A percentile compares a stretch with the other conserved stretches of the same genome.
These are phyloP conservation scores for Calvatia gigantea DNA, from an alignment of 768 basidiomycete species.

Conservation along the genomic window DNA sequence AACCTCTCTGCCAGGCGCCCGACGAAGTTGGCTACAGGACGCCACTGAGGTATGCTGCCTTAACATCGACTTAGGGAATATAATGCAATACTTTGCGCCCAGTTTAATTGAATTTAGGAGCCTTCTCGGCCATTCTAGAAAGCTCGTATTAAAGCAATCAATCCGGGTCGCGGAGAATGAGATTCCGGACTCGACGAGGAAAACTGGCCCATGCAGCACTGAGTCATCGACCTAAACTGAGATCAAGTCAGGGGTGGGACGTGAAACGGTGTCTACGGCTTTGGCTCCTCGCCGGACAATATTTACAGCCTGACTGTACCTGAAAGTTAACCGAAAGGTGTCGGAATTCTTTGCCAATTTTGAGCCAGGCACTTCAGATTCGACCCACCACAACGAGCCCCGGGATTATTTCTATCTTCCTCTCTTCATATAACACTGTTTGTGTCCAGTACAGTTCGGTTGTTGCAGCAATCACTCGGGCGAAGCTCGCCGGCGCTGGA, in stretches of 20 bases:
- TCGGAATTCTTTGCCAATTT: neutral
- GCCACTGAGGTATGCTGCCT: conserved; percentile 14
- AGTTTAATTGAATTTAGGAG: no score
- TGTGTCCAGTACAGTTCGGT: neutral
- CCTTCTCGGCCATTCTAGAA: no score
- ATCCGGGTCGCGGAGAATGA: no score
- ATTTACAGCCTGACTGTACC: neutral
- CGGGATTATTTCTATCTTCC: no score
- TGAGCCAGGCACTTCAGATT: neutral
- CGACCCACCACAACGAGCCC: neutral
- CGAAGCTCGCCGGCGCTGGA: neutral
- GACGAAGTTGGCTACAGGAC: conserved; percentile 10
- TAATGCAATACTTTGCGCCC: no score
- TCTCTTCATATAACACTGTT: neutral
- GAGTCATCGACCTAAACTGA: neutral
- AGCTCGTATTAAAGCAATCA: no score
- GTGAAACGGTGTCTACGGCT: neutral
- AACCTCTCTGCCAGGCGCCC: conserved; percentile 13
- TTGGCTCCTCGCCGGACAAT: neutral
- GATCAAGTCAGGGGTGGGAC: neutral
- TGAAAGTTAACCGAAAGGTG: neutral
- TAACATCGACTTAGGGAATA: no score
- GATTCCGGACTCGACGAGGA: neutral
- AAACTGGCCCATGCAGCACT: neutral
- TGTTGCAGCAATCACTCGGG: neutral